phyloP scores from a whole-genome alignment of 108 stramenopile genomes.

The Skeletonema grethae region DNA sequence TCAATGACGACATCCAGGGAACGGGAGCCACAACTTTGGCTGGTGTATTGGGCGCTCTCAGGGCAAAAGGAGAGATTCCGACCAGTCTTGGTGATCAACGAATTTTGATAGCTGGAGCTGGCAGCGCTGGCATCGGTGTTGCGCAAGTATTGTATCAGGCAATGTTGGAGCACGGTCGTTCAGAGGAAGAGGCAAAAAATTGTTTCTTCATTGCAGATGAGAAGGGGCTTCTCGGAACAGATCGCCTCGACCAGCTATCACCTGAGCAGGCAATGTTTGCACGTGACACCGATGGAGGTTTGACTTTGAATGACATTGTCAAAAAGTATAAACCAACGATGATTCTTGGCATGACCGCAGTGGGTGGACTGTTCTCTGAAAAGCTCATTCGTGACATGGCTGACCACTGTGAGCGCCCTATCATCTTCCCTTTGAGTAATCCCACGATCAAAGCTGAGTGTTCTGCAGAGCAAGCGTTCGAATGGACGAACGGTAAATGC shows the following conservation, averaged over 20 bases:
- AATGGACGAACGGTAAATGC: slow-evolving; percentile 93
- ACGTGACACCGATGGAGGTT: slow-evolving; percentile 64
- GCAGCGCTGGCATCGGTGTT: slow-evolving; percentile 94
- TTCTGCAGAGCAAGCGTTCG: slow-evolving; percentile 95
- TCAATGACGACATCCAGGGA: slow-evolving; percentile 99
- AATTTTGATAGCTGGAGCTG: slow-evolving; percentile 92
- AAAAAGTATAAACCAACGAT: slow-evolving; percentile 91
- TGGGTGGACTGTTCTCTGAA: slow-evolving; percentile 83
- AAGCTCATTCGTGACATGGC: slow-evolving; percentile 78
- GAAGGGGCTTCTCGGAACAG: slow-evolving; percentile 73
- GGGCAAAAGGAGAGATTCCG: slow-evolving; percentile 74
- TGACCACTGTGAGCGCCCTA: slow-evolving; percentile 71
- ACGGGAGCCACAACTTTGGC: slow-evolving; percentile 91
- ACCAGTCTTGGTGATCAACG: slow-evolving; percentile 81
- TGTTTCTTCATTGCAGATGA: slow-evolving; percentile 88
- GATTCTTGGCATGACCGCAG: slow-evolving; percentile 91
- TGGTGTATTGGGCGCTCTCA: slow-evolving; percentile 79
- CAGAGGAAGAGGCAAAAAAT: slow-evolving; percentile 70
- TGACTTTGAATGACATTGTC: slow-evolving; percentile 66
- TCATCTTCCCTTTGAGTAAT: slow-evolving; percentile 97
- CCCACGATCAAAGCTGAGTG: slow-evolving; percentile 97
- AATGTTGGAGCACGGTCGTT: slow-evolving; percentile 85
- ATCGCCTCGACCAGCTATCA: slow-evolving; percentile 58
- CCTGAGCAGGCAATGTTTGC: slow-evolving; percentile 77
- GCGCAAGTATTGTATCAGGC: slow-evolving; percentile 84